Conservation (phyloP, 1,139 yeast species). For the Yamadazyma triangularis region DNA sequence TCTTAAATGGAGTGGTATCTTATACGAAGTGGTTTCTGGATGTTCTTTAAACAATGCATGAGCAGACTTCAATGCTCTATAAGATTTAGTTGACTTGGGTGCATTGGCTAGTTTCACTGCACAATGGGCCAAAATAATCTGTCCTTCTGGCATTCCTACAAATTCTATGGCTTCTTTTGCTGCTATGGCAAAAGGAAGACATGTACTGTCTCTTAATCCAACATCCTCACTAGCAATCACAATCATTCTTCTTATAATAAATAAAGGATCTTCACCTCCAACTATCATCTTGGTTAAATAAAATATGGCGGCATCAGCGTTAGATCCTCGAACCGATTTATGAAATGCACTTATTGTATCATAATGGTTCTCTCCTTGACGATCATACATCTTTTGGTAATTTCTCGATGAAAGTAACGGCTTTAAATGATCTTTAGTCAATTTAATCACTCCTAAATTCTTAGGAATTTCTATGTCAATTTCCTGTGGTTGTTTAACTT, state of each 20-base stretch:
- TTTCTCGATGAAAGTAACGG: conserved; percentile 33
- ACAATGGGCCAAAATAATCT: conserved; percentile 84
- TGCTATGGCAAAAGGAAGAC: conserved; percentile 83
- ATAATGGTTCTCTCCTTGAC: conserved; percentile 88
- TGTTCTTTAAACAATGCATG: conserved; percentile 54
- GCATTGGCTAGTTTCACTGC: conserved; percentile 85
- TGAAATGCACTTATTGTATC: conserved; percentile 94
- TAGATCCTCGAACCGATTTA: conserved; percentile 82
- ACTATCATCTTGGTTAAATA: conserved; percentile 82
- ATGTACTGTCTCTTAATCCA: conserved; percentile 75
- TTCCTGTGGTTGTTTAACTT: conserved; percentile 14
- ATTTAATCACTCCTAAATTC: conserved; percentile 26
- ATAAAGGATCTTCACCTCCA: conserved; percentile 93
- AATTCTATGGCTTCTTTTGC: conserved; percentile 85
- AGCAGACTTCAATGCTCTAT: conserved; percentile 69
- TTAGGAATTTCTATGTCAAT: conserved; percentile 14
- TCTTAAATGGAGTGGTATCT: conserved; percentile 76
- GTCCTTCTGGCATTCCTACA: conserved; percentile 97
- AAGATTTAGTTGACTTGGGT: conserved; percentile 78
- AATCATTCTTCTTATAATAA: conserved; percentile 88
- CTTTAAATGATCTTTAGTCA: conserved; percentile 32
- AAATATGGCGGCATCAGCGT: conserved; percentile 85
- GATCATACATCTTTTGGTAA: conserved; percentile 69
- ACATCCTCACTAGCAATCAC: conserved; percentile 90
- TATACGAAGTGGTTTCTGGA: conserved; percentile 59